These are phyloP conservation scores for Coemansia umbellata DNA, from an alignment of 192 early-diverging fungal species.

Conservation along the genomic window DNA sequence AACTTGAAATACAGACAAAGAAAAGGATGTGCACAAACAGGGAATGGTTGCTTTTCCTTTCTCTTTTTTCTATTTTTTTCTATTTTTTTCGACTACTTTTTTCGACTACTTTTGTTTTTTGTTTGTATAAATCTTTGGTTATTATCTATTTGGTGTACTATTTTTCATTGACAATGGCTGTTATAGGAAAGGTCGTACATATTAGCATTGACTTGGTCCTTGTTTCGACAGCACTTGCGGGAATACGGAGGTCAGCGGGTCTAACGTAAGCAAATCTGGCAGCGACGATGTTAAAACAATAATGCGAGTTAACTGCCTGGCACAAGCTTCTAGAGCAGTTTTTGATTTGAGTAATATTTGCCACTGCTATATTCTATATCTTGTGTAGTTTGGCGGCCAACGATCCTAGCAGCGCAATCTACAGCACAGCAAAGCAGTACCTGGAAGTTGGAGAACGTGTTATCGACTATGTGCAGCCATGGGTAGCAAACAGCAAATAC, in stretches of 20 bases:
- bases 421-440: constrained; percentile 11
- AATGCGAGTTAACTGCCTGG: too few relatives aligned
- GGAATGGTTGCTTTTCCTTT: background rate
- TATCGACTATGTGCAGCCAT: constrained; percentile 15
- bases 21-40: too few relatives aligned
- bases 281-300: background rate
- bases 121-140: too few relatives aligned
- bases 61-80: background rate
- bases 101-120: too few relatives aligned
- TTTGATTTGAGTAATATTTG: too few relatives aligned
- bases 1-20: too few relatives aligned
- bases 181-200: constrained; percentile 23
- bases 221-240: constrained; percentile 34
- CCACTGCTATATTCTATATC: background rate
- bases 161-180: background rate
- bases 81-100: too few relatives aligned
- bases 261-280: constrained; percentile 21
- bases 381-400: constrained; percentile 16
- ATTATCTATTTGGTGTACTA: too few relatives aligned
- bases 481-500: constrained; percentile 12
- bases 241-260: constrained; percentile 30
- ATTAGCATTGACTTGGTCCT: constrained; percentile 28
- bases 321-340: too few relatives aligned
- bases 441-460: constrained; percentile 26
- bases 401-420: constrained; percentile 1